A percentile compares a stretch with the other conserved stretches of the same genome.
Evolutionary conservation across 2,329 filamentous ascomycete genomes (phyloP).

Genomic region (Neofusicoccum sp.): DNA sequence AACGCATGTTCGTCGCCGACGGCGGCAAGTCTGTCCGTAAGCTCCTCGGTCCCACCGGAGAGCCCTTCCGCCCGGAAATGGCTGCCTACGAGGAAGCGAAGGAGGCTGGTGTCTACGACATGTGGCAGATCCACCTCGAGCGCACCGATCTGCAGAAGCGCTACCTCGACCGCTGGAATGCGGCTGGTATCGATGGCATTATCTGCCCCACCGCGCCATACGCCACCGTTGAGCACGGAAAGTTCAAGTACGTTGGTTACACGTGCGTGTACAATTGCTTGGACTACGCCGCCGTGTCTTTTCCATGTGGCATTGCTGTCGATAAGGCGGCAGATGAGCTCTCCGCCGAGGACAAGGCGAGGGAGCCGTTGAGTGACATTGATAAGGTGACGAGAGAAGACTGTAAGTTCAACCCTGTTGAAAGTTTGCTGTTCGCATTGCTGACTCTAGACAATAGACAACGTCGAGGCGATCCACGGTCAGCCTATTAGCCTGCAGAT

Average conservation of each 20-base stretch:
- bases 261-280: slow-evolving; percentile 50
- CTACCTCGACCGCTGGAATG: slow-evolving; percentile 48
- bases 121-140: slow-evolving; percentile 51
- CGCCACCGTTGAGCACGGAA: slow-evolving; percentile 21
- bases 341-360: slow-evolving; percentile 38
- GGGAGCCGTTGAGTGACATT: slow-evolving; percentile 1
- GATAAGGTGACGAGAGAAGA: slow-evolving; percentile 31
- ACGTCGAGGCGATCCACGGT: slow-evolving; percentile 40
- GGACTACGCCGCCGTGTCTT: slow-evolving; percentile 47
- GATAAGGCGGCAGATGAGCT: slow-evolving; percentile 21
- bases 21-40: slow-evolving; percentile 49
- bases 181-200: slow-evolving; percentile 45
- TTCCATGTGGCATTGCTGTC: slow-evolving; percentile 38
- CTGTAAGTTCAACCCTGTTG: slow-evolving; percentile 35
- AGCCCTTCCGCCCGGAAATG: slow-evolving; percentile 53
- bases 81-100: slow-evolving; percentile 41
- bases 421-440: not conserved
- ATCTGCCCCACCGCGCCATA: slow-evolving; percentile 39
- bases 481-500: slow-evolving; percentile 46
- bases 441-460: slow-evolving; percentile 27
- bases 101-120: slow-evolving; percentile 44
- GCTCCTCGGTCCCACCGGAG: slow-evolving; percentile 40
- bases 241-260: slow-evolving; percentile 38
- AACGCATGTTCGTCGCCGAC: slow-evolving; percentile 49
- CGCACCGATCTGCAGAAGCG: slow-evolving; percentile 43